Percentiles rank a stretch among this genome's conserved stretches.
These are phyloP conservation scores for Sherardia arvensis DNA, from an alignment of 257 asterid genomes.

Conservation along the genomic window DNA sequence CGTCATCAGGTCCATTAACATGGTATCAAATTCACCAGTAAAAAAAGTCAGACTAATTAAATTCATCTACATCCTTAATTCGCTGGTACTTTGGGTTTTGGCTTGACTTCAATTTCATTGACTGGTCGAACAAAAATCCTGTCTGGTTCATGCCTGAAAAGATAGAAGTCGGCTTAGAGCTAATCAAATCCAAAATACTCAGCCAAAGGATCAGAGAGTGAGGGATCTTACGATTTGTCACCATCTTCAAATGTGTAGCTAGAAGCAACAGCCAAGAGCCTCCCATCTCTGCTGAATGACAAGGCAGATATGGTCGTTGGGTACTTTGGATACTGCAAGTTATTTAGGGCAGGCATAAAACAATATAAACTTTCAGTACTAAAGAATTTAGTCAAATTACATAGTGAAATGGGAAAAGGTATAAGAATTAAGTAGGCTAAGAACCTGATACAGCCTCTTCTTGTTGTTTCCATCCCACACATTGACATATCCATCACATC, in stretches of 20 bases:
- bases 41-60: conserved; percentile 3
- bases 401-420: not conserved
- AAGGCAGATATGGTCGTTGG: conserved; percentile 76
- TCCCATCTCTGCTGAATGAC: conserved; percentile 90
- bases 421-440: not conserved
- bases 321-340: conserved; percentile 65
- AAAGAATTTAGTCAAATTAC: not conserved
- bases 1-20: not conserved
- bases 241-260: conserved; percentile 95
- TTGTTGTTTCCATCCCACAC: conserved; percentile 98
- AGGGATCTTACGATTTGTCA: conserved; percentile 54
- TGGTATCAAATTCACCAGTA: not conserved
- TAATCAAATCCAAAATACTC: not conserved
- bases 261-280: conserved; percentile 79
- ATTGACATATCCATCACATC: conserved; percentile 84
- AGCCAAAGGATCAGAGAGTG: not conserved
- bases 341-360: conserved; percentile 7
- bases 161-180: not conserved
- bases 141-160: conserved; percentile 85
- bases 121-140: conserved; percentile 71
- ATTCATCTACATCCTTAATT: conserved; percentile 14
- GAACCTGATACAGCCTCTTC: conserved; percentile 87
- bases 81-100: conserved; percentile 72
- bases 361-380: not conserved
- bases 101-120: conserved; percentile 90